Evolutionary conservation across 2,329 filamentous ascomycete genomes (phyloP).

Genomic region (Fusarium pininemorale): DNA sequence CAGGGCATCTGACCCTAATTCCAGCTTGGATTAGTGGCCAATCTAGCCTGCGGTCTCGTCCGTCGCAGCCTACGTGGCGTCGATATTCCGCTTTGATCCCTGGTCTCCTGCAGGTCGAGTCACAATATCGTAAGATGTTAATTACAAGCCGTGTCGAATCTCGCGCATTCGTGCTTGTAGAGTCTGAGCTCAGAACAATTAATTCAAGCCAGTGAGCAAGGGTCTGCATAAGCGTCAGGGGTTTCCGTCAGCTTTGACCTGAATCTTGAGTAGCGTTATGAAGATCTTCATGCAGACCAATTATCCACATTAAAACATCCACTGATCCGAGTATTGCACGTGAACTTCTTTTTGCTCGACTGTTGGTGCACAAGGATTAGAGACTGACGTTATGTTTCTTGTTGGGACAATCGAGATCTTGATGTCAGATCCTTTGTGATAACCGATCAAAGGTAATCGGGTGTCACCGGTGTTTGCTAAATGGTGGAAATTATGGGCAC

Average conservation of each 20-base stretch:
- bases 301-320: background rate
- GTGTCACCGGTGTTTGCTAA: background rate
- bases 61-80: background rate
- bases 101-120: background rate
- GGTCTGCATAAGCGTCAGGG: background rate
- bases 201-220: background rate
- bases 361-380: background rate
- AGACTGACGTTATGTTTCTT: background rate
- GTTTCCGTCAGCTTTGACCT: background rate
- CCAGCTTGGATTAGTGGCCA: background rate
- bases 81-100: background rate
- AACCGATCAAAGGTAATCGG: background rate
- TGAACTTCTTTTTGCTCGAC: background rate
- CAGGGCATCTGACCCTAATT: background rate
- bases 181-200: background rate
- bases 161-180: background rate
- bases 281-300: background rate
- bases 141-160: background rate
- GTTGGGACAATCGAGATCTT: background rate
- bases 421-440: background rate
- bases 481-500: background rate
- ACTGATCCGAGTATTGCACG: background rate
- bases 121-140: background rate
- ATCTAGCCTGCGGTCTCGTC: background rate
- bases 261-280: background rate